These are phyloP conservation scores for Coemansia sp. DNA, from an alignment of 192 early-diverging fungal species.

Conservation along the genomic window DNA sequence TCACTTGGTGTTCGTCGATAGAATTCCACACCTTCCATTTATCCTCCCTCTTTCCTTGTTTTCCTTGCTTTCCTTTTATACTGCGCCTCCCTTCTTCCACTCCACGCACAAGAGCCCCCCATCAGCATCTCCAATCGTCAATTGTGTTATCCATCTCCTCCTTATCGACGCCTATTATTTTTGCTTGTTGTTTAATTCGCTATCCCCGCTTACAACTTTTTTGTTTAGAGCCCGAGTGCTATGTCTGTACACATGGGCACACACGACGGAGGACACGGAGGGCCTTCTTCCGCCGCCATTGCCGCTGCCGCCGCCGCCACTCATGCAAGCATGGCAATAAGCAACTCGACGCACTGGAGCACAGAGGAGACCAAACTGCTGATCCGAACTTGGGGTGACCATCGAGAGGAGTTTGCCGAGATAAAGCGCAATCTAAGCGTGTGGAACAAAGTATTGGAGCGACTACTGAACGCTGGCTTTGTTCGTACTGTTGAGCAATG, in stretches of 20 bases:
- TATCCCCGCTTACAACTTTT: background rate
- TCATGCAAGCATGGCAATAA: slow-evolving; percentile 18
- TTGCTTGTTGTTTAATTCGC: background rate
- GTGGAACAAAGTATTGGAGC: slow-evolving; percentile 57
- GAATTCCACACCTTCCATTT: slow-evolving; percentile 8
- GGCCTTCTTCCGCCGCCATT: slow-evolving; percentile 28
- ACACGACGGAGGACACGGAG: slow-evolving; percentile 13
- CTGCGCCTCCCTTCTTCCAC: background rate
- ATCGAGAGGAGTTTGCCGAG: slow-evolving; percentile 55
- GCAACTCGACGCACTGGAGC: slow-evolving; percentile 59
- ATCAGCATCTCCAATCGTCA: background rate
- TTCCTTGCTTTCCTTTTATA: background rate
- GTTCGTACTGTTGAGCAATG: slow-evolving; percentile 57
- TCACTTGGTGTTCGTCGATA: slow-evolving; percentile 1
- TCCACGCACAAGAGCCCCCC: background rate
- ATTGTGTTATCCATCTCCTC: background rate
- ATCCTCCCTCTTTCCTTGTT: background rate
- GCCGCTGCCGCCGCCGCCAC: slow-evolving; percentile 32
- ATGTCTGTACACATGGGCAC: slow-evolving; percentile 25
- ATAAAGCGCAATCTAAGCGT: slow-evolving; percentile 58
- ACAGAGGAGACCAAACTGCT: slow-evolving; percentile 50
- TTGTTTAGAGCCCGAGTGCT: slow-evolving; percentile 15
- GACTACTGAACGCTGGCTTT: slow-evolving; percentile 46
- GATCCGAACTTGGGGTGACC: slow-evolving; percentile 55
- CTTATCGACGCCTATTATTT: background rate